These are phyloP conservation scores for Blepharisma undulans DNA, from an alignment of 169 alveolate species.

Conservation along the genomic window DNA sequence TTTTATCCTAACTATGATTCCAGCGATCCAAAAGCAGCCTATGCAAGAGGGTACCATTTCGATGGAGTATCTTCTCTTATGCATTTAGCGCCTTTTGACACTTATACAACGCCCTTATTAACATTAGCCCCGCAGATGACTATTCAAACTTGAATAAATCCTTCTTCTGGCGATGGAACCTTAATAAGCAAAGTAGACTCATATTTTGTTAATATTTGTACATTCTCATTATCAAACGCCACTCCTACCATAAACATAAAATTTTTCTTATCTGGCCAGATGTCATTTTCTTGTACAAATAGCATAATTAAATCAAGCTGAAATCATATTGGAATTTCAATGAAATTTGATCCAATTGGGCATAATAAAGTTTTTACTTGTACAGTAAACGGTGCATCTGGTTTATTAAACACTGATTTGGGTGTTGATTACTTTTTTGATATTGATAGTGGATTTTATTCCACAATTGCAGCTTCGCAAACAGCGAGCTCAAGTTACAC, in stretches of 20 bases:
- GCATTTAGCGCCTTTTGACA: not conserved
- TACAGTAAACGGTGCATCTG: not conserved
- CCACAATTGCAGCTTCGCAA: not conserved
- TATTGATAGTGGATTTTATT: not conserved
- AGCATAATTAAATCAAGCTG: not conserved
- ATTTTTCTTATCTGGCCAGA: not conserved
- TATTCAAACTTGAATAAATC: not conserved
- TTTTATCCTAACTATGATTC: not conserved
- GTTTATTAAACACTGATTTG: not conserved
- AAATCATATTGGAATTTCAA: not conserved
- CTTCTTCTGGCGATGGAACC: not conserved
- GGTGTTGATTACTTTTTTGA: constrained; percentile 4
- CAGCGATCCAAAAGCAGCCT: not conserved
- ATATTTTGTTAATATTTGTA: not conserved
- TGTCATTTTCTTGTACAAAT: not conserved
- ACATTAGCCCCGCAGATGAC: not conserved
- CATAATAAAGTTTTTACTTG: not conserved
- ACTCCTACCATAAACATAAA: not conserved
- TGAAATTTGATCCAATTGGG: not conserved
- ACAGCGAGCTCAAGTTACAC: too few species aligned
- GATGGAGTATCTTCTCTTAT: not conserved
- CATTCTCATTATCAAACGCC: not conserved
- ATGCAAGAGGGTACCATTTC: not conserved
- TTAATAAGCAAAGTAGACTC: not conserved
- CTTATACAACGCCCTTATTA: not conserved